Evolutionary conservation across 108 stramenopile genomes (phyloP), one percentile per base, ranked within the genome.

Genomic region (Cylindrotheca closterium): DNA sequence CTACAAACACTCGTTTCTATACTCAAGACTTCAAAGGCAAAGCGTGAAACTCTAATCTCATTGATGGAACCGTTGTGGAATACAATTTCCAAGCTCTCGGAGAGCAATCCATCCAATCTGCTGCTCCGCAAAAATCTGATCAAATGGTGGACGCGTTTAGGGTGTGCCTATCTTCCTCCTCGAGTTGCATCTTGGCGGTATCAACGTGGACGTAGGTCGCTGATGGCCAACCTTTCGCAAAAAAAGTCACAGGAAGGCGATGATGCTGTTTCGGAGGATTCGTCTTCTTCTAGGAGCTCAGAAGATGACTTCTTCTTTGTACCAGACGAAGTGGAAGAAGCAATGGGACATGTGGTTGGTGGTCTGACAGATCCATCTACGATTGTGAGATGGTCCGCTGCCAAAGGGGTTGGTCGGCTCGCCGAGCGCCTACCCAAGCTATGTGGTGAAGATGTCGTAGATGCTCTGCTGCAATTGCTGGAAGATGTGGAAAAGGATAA

Each of bases 381-480:
- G n/a, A 79, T 94, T 22, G 99, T 99, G 21, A 81, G 99, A 46
- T 99, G 99, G 99, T 94, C 94, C 0, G 95, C 97, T 1, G 98
- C 99, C 28, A 99, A 99, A 71, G 98, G 98, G 21, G 79, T 99
- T 25, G 99, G 98, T 15, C 84, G 99, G 21, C 63, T 98, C 24
- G 93, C 96, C n/a, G 91, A 91, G 56, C 82, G 99, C 18, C 77
- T 98, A 8, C 96, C 97, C 18, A 78, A 74, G 22, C 55, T 79
- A 30, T 92, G 95, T 70, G 97, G 91, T 3, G 94, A 97, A 60
- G 99, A 99, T 66, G 96, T 99, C 7, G 82, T 99, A 12, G 95
- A 93, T 70, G 94, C 95, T 10, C 73, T 99, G 0, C 53, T 98
- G 53, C 77, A 77, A 47, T 74, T 92, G 22, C 79, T 76, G 45